These are phyloP conservation scores for Selenicereus undatus DNA, from an alignment of 148 eudicot species.

Conservation along the genomic window DNA sequence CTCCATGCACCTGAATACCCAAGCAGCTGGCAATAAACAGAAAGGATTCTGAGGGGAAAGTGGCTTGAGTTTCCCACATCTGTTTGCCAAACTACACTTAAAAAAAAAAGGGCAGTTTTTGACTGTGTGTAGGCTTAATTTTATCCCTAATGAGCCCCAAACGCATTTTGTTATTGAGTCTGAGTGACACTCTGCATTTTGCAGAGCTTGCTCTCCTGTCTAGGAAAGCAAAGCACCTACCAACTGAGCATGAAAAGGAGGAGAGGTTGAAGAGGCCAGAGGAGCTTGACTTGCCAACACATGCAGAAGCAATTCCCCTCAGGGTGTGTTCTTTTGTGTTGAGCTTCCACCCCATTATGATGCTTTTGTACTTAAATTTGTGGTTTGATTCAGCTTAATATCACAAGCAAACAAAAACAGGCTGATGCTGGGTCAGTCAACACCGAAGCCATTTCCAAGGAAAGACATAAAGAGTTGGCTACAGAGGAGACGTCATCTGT, in stretches of 20 bases:
- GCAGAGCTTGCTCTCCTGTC: not conserved
- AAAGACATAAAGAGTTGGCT: not conserved
- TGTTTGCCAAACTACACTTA: not conserved
- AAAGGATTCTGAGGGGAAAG: not conserved
- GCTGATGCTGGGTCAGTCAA: not conserved
- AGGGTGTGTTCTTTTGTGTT: not conserved
- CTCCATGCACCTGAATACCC: not conserved
- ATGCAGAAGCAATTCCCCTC: not conserved
- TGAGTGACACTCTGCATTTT: not conserved
- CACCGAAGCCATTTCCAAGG: not conserved
- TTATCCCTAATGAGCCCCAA: not conserved
- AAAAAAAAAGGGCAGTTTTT: not conserved
- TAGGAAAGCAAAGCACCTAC: not conserved
- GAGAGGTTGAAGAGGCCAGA: not conserved
- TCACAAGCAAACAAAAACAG: not conserved
- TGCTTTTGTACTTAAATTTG: not conserved
- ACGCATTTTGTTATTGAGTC: not conserved
- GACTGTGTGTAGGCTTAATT: not conserved
- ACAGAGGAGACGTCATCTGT: slow-evolving; percentile 5
- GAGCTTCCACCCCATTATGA: not conserved
- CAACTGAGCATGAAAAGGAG: not conserved
- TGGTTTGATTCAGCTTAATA: not conserved
- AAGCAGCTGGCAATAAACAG: not conserved
- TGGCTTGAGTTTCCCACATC: not conserved
- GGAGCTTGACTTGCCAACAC: not conserved